Conservation (phyloP, 148 eudicot species). For the Dianthus caryophyllus region DNA sequence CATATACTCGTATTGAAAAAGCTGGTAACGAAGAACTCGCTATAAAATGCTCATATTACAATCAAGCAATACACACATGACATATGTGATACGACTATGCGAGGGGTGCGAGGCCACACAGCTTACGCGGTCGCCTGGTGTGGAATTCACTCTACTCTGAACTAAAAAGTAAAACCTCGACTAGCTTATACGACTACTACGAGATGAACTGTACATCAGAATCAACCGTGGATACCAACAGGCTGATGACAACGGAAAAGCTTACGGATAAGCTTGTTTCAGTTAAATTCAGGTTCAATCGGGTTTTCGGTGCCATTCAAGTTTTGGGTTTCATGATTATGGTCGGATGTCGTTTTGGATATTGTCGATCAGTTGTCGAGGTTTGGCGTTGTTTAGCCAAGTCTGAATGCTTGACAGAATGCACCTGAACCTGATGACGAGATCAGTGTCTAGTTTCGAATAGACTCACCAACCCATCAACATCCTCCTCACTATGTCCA, state of each 20-base stretch:
- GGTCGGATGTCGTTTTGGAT: no score
- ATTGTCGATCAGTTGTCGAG: no score
- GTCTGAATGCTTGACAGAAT: no score
- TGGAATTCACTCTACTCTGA: constrained; percentile 1
- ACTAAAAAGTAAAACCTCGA: neutral
- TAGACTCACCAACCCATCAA: constrained; percentile 73
- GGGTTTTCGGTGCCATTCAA: no score
- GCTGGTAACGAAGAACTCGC: neutral
- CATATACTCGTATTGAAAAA: no score
- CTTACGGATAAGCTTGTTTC: neutral
- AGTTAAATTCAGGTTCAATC: no score
- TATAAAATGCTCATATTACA: neutral
- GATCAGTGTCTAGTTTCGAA: neutral
- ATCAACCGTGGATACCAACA: neutral
- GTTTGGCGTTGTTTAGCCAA: no score
- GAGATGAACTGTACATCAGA: neutral
- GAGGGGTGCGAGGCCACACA: no score
- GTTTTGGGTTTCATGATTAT: no score
- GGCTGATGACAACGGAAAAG: neutral
- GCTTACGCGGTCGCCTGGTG: neutral
- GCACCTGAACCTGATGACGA: neutral
- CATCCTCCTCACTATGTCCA: constrained; percentile 68
- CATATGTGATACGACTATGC: no score
- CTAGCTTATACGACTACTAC: constrained; percentile 3
- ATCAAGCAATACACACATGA: neutral